Percentiles rank a stretch among this genome's conserved stretches.
Conservation (phyloP, 2,329 filamentous ascomycete species). For the Fusarium sp. region DNA sequence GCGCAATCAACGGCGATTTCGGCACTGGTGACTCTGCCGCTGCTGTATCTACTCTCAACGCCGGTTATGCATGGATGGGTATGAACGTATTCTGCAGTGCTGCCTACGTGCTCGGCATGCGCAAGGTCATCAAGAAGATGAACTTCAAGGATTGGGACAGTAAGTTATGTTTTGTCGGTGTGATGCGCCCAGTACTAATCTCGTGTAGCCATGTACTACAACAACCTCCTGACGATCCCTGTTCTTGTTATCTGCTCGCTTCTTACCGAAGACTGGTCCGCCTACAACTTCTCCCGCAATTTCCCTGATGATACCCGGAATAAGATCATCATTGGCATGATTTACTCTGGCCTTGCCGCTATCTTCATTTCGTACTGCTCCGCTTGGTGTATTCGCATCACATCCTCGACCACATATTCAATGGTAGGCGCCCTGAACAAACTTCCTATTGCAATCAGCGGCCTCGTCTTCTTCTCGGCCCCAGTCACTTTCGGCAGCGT, state of each 20-base stretch:
- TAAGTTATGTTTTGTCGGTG: conserved; percentile 64
- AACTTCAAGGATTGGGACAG: conserved; percentile 99
- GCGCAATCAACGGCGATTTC: conserved; percentile 76
- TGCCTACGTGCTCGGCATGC: conserved; percentile 90
- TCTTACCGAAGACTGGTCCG: conserved; percentile 91
- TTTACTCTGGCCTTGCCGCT: conserved; percentile 91
- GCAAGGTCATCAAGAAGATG: conserved; percentile 98
- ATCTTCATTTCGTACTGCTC: conserved; percentile 99
- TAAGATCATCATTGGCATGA: conserved; percentile 85
- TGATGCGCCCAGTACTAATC: conserved; percentile 49
- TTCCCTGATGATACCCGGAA: conserved; percentile 88
- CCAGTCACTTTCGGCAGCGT: conserved; percentile 93
- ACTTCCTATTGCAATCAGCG: conserved; percentile 92
- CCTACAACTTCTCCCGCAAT: conserved; percentile 84
- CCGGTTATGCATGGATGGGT: conserved; percentile 98
- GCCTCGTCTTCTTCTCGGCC: conserved; percentile 94
- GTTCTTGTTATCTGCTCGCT: conserved; percentile 87
- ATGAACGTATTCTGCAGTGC: conserved; percentile 96
- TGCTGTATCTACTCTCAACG: conserved; percentile 89
- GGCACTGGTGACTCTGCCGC: conserved; percentile 72
- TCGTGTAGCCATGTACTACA: conserved; percentile 94
- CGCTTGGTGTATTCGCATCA: conserved; percentile 98
- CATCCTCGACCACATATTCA: conserved; percentile 96
- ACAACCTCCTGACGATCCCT: conserved; percentile 96
- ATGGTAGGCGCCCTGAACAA: conserved; percentile 99